Evolutionary conservation across 2,329 filamentous ascomycete species (phyloP).

Genomic region (Sporothrix inflata): DNA sequence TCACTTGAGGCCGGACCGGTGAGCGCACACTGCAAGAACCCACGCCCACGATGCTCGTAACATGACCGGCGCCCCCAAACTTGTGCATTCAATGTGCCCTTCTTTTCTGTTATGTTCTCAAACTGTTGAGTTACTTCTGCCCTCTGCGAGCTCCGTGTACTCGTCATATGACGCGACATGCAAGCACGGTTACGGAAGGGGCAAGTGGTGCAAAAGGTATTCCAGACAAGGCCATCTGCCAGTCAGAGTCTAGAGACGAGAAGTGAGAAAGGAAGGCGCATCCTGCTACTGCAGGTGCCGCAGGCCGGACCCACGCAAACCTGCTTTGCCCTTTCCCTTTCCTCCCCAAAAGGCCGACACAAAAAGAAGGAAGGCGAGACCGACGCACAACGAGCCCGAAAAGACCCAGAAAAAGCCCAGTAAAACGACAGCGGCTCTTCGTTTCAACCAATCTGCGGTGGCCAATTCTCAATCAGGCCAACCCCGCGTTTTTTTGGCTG

Average conservation of each 20-base stretch:
- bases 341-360: neutral
- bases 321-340: neutral
- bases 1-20: constrained; percentile 3
- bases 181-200: constrained; percentile 9
- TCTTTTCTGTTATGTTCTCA: neutral
- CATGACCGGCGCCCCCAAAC: neutral
- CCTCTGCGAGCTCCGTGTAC: neutral
- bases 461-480: constrained; percentile 32
- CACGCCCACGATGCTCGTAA: neutral
- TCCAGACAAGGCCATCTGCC: neutral
- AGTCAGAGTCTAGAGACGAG: neutral
- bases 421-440: constrained; percentile 9
- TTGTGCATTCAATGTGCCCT: neutral
- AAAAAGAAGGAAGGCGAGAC: neutral
- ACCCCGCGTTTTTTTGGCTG: constrained; percentile 33
- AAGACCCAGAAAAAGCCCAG: neutral
- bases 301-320: neutral
- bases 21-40: constrained; percentile 1
- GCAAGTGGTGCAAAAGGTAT: neutral
- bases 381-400: neutral
- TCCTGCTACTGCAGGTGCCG: constrained; percentile 18
- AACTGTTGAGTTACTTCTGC: neutral
- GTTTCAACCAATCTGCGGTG: constrained; percentile 29
- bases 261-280: constrained; percentile 6
- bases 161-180: constrained; percentile 23